phyloP scores from a whole-genome alignment of 306 rosid species.

The Lablab purpureus region DNA sequence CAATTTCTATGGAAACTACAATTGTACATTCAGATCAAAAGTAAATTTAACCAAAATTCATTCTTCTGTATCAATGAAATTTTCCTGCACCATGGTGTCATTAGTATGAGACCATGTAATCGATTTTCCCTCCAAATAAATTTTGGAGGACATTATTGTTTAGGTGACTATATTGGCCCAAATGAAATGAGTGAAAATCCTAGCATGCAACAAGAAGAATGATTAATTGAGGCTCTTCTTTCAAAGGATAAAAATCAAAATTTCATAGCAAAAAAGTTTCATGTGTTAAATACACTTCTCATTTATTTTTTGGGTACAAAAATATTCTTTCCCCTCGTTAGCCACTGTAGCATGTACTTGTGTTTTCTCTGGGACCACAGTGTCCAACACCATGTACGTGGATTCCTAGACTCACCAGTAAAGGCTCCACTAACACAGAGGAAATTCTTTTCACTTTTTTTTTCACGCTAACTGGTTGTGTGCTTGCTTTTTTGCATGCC shows the following conservation, averaged over 20 bases:
- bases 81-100: too few relatives aligned
- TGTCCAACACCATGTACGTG: constrained; percentile 41
- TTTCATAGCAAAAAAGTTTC: constrained; percentile 5
- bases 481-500: constrained; percentile 62
- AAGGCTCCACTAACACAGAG: constrained; percentile 65
- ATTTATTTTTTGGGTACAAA: constrained; percentile 22
- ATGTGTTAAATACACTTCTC: constrained; percentile 33
- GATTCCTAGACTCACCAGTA: constrained; percentile 59
- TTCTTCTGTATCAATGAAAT: too few relatives aligned
- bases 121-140: not conserved
- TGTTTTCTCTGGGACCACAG: constrained; percentile 46
- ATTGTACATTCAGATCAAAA: too few relatives aligned
- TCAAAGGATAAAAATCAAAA: constrained; percentile 33
- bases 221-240: constrained; percentile 34
- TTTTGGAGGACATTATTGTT: constrained; percentile 3
- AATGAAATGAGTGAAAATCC: constrained; percentile 21
- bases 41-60: too few relatives aligned
- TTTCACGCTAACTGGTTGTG: constrained; percentile 44
- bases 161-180: constrained; percentile 14
- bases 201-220: constrained; percentile 35
- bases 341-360: constrained; percentile 39
- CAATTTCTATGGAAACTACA: too few relatives aligned
- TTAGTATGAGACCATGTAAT: too few relatives aligned
- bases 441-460: constrained; percentile 57
- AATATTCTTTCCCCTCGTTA: constrained; percentile 29